phyloP scores from a whole-genome alignment of 2,329 filamentous ascomycete genomes.

The Scedosporium apiospermum region DNA sequence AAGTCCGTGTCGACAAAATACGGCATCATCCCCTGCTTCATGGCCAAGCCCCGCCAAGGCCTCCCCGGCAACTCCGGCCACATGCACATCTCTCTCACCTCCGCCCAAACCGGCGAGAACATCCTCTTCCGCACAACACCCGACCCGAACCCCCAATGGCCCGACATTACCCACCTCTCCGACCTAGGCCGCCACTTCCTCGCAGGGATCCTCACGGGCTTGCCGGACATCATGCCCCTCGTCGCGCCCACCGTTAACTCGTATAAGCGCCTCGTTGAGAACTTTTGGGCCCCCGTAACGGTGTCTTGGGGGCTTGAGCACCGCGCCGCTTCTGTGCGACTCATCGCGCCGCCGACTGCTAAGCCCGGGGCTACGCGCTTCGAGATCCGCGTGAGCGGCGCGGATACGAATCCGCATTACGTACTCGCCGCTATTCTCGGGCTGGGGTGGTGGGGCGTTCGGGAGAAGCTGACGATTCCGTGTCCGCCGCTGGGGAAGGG shows the following conservation, averaged over 20 bases:
- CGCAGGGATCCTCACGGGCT: slow-evolving; percentile 76
- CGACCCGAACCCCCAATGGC: slow-evolving; percentile 62
- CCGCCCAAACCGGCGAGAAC: slow-evolving; percentile 68
- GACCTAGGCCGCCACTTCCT: slow-evolving; percentile 89
- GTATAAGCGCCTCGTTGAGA: slow-evolving; percentile 96
- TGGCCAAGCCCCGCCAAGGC: slow-evolving; percentile 91
- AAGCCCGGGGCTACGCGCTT: slow-evolving; percentile 82
- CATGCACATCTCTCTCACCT: slow-evolving; percentile 81
- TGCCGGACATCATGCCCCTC: slow-evolving; percentile 93
- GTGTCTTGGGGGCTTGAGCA: slow-evolving; percentile 97
- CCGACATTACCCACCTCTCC: slow-evolving; percentile 70
- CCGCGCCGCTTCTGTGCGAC: slow-evolving; percentile 78
- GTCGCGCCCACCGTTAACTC: slow-evolving; percentile 93
- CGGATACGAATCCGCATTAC: slow-evolving; percentile 81
- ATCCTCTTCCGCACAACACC: slow-evolving; percentile 65
- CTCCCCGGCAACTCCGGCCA: slow-evolving; percentile 93
- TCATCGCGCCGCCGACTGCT: slow-evolving; percentile 81
- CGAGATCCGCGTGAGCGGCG: slow-evolving; percentile 88
- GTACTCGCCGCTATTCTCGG: slow-evolving; percentile 81
- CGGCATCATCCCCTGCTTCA: slow-evolving; percentile 93
- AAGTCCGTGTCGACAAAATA: slow-evolving; percentile 81
- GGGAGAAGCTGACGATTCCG: slow-evolving; percentile 80
- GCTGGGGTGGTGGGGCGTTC: slow-evolving; percentile 81
- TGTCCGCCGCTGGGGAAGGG: slow-evolving; percentile 78
- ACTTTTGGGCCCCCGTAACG: slow-evolving; percentile 97